These are phyloP conservation scores for Aspergillus affinis DNA, from an alignment of 495 filamentous ascomycete species.

Conservation along the genomic window DNA sequence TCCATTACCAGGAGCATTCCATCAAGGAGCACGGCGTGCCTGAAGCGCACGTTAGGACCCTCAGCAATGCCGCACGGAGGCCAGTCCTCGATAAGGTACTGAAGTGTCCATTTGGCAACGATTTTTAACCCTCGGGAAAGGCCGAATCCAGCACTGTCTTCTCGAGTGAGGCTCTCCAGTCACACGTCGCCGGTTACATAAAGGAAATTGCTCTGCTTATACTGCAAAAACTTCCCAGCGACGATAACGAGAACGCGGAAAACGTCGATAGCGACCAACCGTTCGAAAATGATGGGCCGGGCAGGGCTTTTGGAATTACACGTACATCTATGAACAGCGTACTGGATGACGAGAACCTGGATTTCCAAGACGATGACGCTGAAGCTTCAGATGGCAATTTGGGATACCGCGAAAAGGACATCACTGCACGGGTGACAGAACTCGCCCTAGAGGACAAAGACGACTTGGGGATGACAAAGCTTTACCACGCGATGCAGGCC, in stretches of 20 bases:
- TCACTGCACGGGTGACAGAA: conserved; percentile 21
- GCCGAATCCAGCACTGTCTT: conserved; percentile 25
- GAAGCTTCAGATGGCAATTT: conserved; percentile 19
- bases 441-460: conserved; percentile 32
- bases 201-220: conserved; percentile 36
- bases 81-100: conserved; percentile 25
- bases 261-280: conserved; percentile 30
- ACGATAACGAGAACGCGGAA: conserved; percentile 24
- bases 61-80: conserved; percentile 31
- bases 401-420: conserved; percentile 22
- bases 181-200: conserved; percentile 33
- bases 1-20: conserved; percentile 30
- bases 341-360: conserved; percentile 28
- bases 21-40: conserved; percentile 31
- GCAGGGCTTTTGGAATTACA: conserved; percentile 7
- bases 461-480: conserved; percentile 27
- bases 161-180: conserved; percentile 32
- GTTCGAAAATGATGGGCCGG: conserved; percentile 26
- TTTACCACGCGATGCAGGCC: conserved; percentile 30
- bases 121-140: conserved; percentile 27
- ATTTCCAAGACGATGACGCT: conserved; percentile 27
- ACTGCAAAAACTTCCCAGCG: conserved; percentile 33
- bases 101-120: conserved; percentile 34
- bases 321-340: conserved; percentile 36
- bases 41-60: conserved; percentile 24